Evolutionary conservation across 306 rosid species (phyloP), one percentile per base, ranked within the genome.

Genomic region (Quercus alba): DNA sequence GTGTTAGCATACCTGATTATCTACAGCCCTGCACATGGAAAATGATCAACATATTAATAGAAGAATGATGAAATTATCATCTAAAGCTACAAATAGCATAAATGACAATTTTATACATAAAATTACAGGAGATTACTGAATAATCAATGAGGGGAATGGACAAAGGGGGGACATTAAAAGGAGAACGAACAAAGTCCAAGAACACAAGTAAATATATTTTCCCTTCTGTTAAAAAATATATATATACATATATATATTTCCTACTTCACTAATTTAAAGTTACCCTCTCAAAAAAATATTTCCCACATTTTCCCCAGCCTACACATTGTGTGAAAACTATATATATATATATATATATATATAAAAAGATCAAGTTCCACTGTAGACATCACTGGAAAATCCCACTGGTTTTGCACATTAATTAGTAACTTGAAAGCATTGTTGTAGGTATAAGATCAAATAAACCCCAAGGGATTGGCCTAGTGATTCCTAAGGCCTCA

Each of bases 1-100:
- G 55, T 52, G 62, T 59, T 57, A 12, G 35, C n/a, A 75, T 85
- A 91, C 98, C 99, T 90, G 98, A 86, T 93, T 96, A 89, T 96
- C 99, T 54, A 80, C 83, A 73, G 99, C 99, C 93, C 99, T 93
- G 97, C 92, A 89, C 33, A 77, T 38, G 71, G 87, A 75, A 77
- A 68, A 73, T 30, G 80, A 75, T 74, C 52, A 4, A 73, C 57
- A 58, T 30, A 81, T 78, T 77, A 85, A 82, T 62, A 66, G 77
- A 28, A 57, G 56, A 81, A 86, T 46, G 31, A 75, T 68, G 74
- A 52, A 57, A 44, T 30, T 28, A 56, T 51, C 70, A 74, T 59
- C 17, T 25, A 12, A 15, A 26, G n/a, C 70, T 70, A 38, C 5
- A 56, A 14, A 64, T 26, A 33, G 3, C 10, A 68, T 56, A 9